A percentile compares a stretch with the other conserved stretches of the same genome.
These are phyloP conservation scores for Periconia macrospinosa DNA, from an alignment of 2,329 filamentous ascomycete species.

Conservation along the genomic window DNA sequence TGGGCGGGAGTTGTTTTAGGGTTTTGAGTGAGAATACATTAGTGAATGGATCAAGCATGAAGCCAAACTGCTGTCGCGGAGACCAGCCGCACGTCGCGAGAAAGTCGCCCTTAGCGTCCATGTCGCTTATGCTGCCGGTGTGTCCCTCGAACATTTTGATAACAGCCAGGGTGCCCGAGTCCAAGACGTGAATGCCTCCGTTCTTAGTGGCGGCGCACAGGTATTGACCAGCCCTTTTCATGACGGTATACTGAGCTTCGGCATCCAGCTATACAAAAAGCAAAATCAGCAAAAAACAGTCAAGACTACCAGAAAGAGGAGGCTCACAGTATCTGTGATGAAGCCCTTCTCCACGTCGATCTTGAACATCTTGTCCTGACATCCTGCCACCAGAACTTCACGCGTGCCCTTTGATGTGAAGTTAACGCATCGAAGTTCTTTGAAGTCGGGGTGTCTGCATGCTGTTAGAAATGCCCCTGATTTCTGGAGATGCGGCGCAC, in stretches of 20 bases:
- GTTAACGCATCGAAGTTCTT: constrained; percentile 89
- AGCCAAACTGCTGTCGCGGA: constrained; percentile 73
- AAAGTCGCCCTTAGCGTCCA: constrained; percentile 95
- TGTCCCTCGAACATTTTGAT: constrained; percentile 91
- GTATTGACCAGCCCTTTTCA: constrained; percentile 83
- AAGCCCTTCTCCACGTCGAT: constrained; percentile 63
- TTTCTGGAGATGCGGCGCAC: constrained; percentile 50
- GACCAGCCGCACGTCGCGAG: constrained; percentile 95
- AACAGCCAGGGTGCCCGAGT: constrained; percentile 74
- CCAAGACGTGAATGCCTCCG: constrained; percentile 83
- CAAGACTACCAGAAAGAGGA: neutral
- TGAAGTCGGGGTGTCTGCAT: constrained; percentile 71
- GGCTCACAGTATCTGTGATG: constrained; percentile 44
- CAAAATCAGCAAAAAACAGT: constrained; percentile 23
- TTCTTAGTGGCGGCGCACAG: constrained; percentile 88
- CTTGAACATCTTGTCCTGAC: constrained; percentile 82
- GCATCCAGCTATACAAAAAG: constrained; percentile 61
- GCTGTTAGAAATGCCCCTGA: constrained; percentile 16
- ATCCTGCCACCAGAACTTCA: constrained; percentile 84
- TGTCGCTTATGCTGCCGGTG: constrained; percentile 85
- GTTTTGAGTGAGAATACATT: constrained; percentile 97
- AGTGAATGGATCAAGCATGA: constrained; percentile 87
- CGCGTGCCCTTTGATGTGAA: constrained; percentile 84
- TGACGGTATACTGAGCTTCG: constrained; percentile 80
- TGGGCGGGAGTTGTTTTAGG: constrained; percentile 81